Percentiles rank a stretch among this genome's conserved stretches.
Conservation (phyloP, 139 green algal genomes). For the Micromonas commoda region DNA sequence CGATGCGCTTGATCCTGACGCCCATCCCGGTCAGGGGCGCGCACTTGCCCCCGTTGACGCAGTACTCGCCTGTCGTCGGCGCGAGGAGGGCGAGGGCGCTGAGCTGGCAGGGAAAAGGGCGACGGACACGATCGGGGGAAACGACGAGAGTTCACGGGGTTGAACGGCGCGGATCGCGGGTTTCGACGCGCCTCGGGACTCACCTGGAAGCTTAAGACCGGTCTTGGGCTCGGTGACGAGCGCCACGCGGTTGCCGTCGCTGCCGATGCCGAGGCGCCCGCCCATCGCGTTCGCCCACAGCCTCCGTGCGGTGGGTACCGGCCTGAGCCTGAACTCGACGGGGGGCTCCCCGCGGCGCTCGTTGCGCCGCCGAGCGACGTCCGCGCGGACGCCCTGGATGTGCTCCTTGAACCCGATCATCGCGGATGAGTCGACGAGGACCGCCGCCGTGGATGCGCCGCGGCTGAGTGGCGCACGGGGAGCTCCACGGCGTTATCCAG, state of each 20-base stretch:
- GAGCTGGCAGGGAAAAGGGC: no score
- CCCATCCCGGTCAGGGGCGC: background rate
- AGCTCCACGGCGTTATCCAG: no score
- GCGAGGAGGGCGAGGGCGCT: background rate
- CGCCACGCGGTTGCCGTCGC: background rate
- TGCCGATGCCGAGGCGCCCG: background rate
- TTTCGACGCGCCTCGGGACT: no score
- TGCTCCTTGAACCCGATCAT: background rate
- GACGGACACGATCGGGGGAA: no score
- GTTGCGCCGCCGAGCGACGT: background rate
- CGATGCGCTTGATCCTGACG: background rate
- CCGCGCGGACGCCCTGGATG: background rate
- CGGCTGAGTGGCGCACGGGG: no score
- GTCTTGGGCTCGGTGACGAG: constrained; percentile 6
- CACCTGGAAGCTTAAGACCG: background rate
- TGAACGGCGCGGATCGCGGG: background rate
- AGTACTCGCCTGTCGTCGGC: background rate
- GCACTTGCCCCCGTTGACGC: background rate
- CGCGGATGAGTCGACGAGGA: no score
- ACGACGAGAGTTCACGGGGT: background rate
- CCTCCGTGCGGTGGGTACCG: background rate
- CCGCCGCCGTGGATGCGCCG: no score
- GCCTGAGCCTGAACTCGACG: background rate
- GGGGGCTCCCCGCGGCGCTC: background rate
- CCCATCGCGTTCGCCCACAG: background rate